Conservation (phyloP, 106 monocot species). For the Dendrobium huoshanense region DNA sequence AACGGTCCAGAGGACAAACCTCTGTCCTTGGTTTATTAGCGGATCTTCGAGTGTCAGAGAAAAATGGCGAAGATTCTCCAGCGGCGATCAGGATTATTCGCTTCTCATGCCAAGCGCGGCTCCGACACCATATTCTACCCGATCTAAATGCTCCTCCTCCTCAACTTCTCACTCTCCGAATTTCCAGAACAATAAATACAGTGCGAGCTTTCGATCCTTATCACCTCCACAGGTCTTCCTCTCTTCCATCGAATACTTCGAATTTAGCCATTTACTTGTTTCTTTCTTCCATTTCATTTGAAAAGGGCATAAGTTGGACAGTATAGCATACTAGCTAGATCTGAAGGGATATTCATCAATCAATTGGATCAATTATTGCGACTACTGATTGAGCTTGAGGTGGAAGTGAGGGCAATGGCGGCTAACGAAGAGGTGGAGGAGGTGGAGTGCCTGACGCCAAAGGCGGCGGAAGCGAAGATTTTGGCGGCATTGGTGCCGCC, state of each 20-base stretch:
- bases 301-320: too few species aligned
- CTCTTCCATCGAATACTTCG: too few species aligned
- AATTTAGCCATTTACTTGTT: not conserved
- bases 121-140: not conserved
- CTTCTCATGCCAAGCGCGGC: not conserved
- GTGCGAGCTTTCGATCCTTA: not conserved
- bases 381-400: not conserved
- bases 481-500: not conserved
- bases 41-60: conserved; percentile 2
- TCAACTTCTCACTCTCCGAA: not conserved
- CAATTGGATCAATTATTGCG: not conserved
- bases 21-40: not conserved
- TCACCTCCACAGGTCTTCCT: not conserved
- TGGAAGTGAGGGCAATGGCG: not conserved
- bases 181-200: not conserved
- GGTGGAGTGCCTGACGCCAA: conserved; percentile 6
- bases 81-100: not conserved
- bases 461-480: not conserved
- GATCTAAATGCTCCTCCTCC: not conserved
- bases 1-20: too few species aligned
- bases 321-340: not conserved
- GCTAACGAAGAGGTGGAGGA: not conserved
- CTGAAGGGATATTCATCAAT: not conserved
- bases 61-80: not conserved
- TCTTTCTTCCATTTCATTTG: not conserved